Percentiles rank a stretch among this genome's conserved stretches.
These are phyloP conservation scores for Phylloporus scabripes DNA, from an alignment of 768 basidiomycete genomes.

Conservation along the genomic window DNA sequence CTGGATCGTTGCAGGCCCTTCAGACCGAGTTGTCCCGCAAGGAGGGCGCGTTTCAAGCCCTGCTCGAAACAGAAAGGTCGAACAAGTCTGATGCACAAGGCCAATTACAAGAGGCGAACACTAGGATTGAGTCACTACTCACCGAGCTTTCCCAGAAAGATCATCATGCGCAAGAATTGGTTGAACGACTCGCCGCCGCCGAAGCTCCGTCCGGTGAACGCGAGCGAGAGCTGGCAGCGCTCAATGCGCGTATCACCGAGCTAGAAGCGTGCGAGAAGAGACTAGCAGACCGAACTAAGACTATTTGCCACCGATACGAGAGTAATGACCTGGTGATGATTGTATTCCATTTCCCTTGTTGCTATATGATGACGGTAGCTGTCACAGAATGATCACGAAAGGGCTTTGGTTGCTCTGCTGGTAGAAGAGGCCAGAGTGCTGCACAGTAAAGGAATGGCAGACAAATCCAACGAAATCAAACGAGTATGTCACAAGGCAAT, in stretches of 20 bases:
- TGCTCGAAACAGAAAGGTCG: slow-evolving; percentile 22
- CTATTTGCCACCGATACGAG: slow-evolving; percentile 38
- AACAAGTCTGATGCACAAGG: slow-evolving; percentile 16
- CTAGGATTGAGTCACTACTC: slow-evolving; percentile 17
- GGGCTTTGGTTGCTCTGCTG: slow-evolving; percentile 42
- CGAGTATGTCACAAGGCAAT: slow-evolving; percentile 30
- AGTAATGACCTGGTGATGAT: slow-evolving; percentile 42
- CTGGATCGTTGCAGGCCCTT: slow-evolving; percentile 10
- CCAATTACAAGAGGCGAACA: slow-evolving; percentile 17
- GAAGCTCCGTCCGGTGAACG: slow-evolving; percentile 22
- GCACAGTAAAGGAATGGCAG: slow-evolving; percentile 49
- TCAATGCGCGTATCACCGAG: slow-evolving; percentile 21
- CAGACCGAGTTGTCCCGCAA: slow-evolving; percentile 22
- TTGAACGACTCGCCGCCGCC: slow-evolving; percentile 18
- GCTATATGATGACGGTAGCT: slow-evolving; percentile 12
- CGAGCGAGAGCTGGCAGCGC: slow-evolving; percentile 23
- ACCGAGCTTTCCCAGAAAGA: slow-evolving; percentile 21
- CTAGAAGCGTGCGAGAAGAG: slow-evolving; percentile 27
- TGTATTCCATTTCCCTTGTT: slow-evolving; percentile 12
- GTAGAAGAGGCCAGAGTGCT: slow-evolving; percentile 40
- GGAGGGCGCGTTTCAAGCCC: slow-evolving; percentile 21
- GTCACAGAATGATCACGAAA: slow-evolving; percentile 45
- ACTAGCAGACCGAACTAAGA: slow-evolving; percentile 24
- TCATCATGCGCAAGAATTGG: slow-evolving; percentile 16
- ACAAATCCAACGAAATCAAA: slow-evolving; percentile 52